Conservation (phyloP, 768 basidiomycete species). For the Pholiota molesta region DNA sequence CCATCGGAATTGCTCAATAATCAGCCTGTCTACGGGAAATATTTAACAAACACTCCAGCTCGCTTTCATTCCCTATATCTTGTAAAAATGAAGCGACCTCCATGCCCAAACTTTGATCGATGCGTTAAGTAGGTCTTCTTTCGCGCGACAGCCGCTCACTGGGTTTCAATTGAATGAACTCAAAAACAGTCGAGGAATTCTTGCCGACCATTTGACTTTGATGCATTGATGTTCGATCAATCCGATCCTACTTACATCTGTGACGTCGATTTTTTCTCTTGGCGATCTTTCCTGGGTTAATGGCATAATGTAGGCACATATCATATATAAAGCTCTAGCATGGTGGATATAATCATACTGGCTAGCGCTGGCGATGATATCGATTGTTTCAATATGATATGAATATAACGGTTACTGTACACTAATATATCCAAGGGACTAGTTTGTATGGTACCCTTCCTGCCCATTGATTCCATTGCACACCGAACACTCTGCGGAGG, state of each 20-base stretch:
- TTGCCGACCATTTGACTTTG: background rate
- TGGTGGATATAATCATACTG: too few species aligned
- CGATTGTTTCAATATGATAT: background rate
- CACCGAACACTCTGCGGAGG: constrained; percentile 41
- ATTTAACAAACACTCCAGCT: too few species aligned
- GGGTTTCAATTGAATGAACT: background rate
- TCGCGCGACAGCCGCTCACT: background rate
- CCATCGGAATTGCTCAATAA: too few species aligned
- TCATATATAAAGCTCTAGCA: background rate
- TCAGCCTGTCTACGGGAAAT: too few species aligned
- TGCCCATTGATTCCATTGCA: constrained; percentile 48
- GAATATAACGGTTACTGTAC: background rate
- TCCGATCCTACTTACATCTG: background rate
- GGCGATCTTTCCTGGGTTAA: background rate
- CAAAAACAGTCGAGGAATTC: background rate
- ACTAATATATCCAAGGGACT: constrained; percentile 48
- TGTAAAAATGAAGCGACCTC: too few species aligned
- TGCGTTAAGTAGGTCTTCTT: background rate
- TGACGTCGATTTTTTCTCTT: background rate
- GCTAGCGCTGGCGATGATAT: too few species aligned
- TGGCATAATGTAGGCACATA: background rate
- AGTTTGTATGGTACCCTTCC: constrained; percentile 48
- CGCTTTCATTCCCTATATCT: too few species aligned
- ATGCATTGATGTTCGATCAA: background rate
- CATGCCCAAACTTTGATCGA: background rate